phyloP scores from a whole-genome alignment of 805 yeast genomes.

The Teunomyces aglyptinius region DNA sequence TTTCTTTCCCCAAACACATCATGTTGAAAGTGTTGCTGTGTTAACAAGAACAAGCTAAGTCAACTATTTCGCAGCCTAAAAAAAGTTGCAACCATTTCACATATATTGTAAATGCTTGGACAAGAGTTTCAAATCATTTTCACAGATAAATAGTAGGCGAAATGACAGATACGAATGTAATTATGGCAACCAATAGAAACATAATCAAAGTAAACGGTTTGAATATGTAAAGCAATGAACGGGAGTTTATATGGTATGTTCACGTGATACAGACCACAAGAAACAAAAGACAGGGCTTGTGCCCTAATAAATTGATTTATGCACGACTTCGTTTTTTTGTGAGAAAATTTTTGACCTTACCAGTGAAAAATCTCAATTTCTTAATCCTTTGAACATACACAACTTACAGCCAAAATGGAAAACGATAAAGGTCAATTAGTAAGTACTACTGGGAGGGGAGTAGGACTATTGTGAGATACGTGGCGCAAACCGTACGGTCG shows the following conservation, averaged over 20 bases:
- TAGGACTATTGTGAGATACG: neutral
- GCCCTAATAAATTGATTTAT: slow-evolving; percentile 3
- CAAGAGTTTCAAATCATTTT: too few relatives aligned
- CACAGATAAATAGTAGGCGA: neutral
- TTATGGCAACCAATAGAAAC: neutral
- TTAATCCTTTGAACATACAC: slow-evolving; percentile 13
- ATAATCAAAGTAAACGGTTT: too few relatives aligned
- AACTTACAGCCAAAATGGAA: slow-evolving; percentile 74
- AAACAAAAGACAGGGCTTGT: slow-evolving; percentile 2
- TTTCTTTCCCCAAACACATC: slow-evolving; percentile 94
- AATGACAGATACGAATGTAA: neutral
- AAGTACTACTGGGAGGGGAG: slow-evolving; percentile 44
- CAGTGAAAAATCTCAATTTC: slow-evolving; percentile 6
- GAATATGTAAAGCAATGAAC: too few relatives aligned
- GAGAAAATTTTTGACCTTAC: slow-evolving; percentile 4
- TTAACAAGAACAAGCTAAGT: slow-evolving; percentile 22
- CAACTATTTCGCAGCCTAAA: neutral
- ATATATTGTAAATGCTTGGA: too few relatives aligned
- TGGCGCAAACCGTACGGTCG: neutral
- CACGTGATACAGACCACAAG: neutral
- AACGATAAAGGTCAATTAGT: slow-evolving; percentile 99
- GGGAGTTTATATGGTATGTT: too few relatives aligned
- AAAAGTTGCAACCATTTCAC: neutral
- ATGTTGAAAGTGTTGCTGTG: slow-evolving; percentile 86
- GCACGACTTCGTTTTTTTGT: slow-evolving; percentile 2